Base-by-base conservation (phyloP, 495 filamentous ascomycete genomes). In the Saxophila tyrrhenica region DNA sequence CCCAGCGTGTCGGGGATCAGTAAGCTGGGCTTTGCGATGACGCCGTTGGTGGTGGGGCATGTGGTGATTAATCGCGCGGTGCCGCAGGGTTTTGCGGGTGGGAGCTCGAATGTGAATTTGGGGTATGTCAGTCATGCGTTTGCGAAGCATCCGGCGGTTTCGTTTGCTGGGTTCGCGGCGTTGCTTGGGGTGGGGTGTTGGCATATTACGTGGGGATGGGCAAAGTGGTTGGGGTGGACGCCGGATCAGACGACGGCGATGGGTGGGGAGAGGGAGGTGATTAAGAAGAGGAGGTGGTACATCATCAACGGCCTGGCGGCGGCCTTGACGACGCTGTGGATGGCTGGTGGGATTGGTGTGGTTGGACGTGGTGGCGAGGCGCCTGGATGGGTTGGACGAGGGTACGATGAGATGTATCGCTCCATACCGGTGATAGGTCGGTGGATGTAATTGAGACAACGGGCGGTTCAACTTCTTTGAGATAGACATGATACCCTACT, bases 61-160 rank as follows among this genome's bases (percentile, higher is more conserved):
- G 74, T 77, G 0, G 76, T 79, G 22, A 73, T 92, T 51, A 87
- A 89, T 61, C 77, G 90, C 13, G 69, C 75, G 0, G 69, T 90
- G 19, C 89, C 90, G 3, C 60, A 85, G 39, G 69, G 76, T 29
- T 75, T 89, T 16, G 87, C 94, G 32, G 89, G 89, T 0, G 89
- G 87, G 35, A 89, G 83, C 58, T 84, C 84, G 13, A 80, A 89
- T 39, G 79, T 95, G 24, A 85, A 85, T 1, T 69, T 96, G 24
- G 81, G 79, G 20, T 96, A 83, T 67, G 79, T 94, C 0, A 81
- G 82, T n/a, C 89, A 95, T 68, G 90, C 88, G 3, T 89, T 95
- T 65, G 81, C 80, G 39, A 75, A 79, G 25, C 78, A 80, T 65
- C 77, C 79, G 7, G 51, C 77, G 15, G 70, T 86, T n/a, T 79